Conservation (phyloP, 495 filamentous ascomycete genomes). For the Podospora bellae-mahoneyi region DNA sequence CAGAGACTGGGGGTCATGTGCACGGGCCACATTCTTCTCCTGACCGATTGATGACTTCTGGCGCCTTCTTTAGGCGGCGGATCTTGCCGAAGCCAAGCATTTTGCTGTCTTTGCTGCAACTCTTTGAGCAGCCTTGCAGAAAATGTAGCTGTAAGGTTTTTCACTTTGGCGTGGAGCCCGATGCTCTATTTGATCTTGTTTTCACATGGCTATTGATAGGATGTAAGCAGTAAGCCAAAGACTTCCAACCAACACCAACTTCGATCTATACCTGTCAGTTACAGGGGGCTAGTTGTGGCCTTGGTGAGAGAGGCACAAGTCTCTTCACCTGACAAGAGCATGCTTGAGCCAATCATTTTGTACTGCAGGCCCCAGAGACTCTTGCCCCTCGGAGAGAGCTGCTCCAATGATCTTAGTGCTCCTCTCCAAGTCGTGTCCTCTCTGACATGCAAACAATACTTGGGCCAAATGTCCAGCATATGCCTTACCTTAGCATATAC, state of each 20-base stretch:
- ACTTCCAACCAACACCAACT: not conserved
- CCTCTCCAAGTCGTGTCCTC: not conserved
- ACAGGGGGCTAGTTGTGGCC: not conserved
- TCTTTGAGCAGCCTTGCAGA: not conserved
- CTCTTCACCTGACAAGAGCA: not conserved
- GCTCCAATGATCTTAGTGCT: no score
- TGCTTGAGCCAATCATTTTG: not conserved
- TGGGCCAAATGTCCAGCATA: not conserved
- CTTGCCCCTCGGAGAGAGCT: not conserved
- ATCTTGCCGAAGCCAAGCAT: not conserved
- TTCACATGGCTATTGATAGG: not conserved
- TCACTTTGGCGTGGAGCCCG: not conserved
- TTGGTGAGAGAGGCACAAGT: not conserved
- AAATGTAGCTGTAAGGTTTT: not conserved
- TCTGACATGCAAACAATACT: not conserved
- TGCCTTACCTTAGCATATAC: not conserved
- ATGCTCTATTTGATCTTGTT: not conserved
- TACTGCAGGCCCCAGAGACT: not conserved
- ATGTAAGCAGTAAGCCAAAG: not conserved
- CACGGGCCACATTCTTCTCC: conserved; percentile 16
- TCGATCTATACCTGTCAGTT: not conserved
- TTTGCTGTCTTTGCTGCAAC: not conserved
- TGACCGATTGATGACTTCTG: conserved; percentile 15
- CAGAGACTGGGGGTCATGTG: conserved; percentile 1
- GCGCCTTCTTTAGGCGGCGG: not conserved